phyloP scores from a whole-genome alignment of 257 asterid species.

The Phtheirospermum japonicum region DNA sequence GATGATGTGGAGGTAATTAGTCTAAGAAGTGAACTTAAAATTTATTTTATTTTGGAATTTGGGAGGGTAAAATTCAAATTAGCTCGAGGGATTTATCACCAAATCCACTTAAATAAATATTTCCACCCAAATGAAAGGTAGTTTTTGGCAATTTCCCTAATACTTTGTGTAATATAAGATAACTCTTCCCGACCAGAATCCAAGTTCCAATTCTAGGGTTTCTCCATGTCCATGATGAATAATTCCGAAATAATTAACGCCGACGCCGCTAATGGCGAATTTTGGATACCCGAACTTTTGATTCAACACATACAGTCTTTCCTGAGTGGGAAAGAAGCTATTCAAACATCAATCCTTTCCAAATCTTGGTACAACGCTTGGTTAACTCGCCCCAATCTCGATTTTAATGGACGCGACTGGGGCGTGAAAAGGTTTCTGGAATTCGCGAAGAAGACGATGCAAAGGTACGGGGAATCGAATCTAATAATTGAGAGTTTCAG shows the following conservation, averaged over 20 bases:
- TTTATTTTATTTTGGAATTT: too few relatives aligned
- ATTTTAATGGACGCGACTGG: neutral
- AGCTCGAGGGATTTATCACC: too few relatives aligned
- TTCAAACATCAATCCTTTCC: constrained; percentile 24
- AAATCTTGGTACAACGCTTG: constrained; percentile 34
- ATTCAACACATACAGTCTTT: constrained; percentile 30
- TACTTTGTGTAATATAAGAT: too few relatives aligned
- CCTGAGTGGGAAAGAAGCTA: constrained; percentile 27
- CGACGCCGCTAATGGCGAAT: neutral
- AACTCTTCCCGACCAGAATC: too few relatives aligned
- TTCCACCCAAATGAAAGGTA: too few relatives aligned
- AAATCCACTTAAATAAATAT: too few relatives aligned
- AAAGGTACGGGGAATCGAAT: constrained; percentile 19
- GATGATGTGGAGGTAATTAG: too few relatives aligned
- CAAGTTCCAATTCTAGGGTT: too few relatives aligned
- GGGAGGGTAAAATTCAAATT: too few relatives aligned
- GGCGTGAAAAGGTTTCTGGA: neutral
- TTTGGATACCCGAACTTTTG: constrained; percentile 17
- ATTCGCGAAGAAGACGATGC: constrained; percentile 3
- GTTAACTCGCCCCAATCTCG: constrained; percentile 22
- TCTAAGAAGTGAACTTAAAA: too few relatives aligned
- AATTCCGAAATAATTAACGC: neutral
- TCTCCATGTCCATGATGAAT: too few relatives aligned
- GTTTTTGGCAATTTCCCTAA: too few relatives aligned
- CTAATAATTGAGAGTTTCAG: constrained; percentile 19